phyloP scores from a whole-genome alignment of 208 protist species.

The Lotmaria passim region DNA sequence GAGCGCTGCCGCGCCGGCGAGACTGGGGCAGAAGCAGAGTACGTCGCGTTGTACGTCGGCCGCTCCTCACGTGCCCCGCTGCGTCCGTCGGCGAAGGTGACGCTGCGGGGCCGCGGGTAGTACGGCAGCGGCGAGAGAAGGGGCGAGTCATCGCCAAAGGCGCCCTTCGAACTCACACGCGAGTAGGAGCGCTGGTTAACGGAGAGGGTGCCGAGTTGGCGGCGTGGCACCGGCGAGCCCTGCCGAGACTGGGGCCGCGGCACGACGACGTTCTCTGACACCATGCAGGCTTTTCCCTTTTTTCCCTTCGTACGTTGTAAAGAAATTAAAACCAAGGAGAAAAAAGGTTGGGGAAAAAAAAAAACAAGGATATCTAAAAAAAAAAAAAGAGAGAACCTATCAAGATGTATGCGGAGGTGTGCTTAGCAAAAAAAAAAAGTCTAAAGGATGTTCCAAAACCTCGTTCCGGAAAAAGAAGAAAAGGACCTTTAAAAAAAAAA shows the following conservation, averaged over 20 bases:
- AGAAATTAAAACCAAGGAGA: neutral
- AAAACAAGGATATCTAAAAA: neutral
- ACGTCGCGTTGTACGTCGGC: conserved; percentile 62
- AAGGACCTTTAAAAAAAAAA: too few species aligned
- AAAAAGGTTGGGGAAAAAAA: neutral
- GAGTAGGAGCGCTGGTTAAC: conserved; percentile 89
- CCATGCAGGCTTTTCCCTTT: neutral
- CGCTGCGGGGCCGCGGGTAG: conserved; percentile 79
- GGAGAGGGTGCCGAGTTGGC: conserved; percentile 72
- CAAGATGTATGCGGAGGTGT: neutral
- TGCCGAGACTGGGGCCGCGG: conserved; percentile 37
- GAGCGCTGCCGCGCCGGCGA: conserved; percentile 49
- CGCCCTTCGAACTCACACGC: conserved; percentile 61
- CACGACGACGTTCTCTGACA: conserved; percentile 13
- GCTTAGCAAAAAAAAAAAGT: too few species aligned
- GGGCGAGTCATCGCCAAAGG: conserved; percentile 66
- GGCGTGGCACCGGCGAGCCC: conserved; percentile 69
- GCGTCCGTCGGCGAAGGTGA: conserved; percentile 73
- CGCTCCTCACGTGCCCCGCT: conserved; percentile 72
- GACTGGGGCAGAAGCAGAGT: conserved; percentile 46
- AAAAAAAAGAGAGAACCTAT: neutral
- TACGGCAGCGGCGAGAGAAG: conserved; percentile 82
- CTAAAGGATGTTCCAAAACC: too few species aligned
- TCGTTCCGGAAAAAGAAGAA: too few species aligned
- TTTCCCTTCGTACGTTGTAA: neutral